Conservation (phyloP, 2,329 filamentous ascomycete species). For the Podosphaera fusca region DNA sequence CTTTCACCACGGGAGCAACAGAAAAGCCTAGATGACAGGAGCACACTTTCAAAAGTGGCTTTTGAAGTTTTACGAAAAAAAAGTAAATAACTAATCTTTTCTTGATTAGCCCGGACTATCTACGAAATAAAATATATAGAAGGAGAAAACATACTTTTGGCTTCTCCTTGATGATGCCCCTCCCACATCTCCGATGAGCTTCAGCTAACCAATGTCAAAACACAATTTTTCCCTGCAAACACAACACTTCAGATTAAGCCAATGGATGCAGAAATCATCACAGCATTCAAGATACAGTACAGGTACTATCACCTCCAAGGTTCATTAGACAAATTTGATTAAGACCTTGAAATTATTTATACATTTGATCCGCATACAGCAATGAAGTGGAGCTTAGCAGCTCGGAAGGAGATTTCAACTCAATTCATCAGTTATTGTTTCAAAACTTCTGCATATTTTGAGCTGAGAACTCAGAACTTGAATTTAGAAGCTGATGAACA, state of each 20-base stretch:
- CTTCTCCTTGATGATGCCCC: not conserved
- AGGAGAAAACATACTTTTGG: not conserved
- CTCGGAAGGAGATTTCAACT: not conserved
- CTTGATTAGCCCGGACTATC: not conserved
- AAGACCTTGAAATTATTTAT: not conserved
- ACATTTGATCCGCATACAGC: not conserved
- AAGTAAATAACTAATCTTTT: not conserved
- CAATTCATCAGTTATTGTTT: not conserved
- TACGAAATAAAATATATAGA: not conserved
- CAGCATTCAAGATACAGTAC: not conserved
- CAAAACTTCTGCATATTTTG: not conserved
- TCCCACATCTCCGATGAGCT: not conserved
- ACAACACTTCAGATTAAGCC: not conserved
- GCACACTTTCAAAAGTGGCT: not conserved
- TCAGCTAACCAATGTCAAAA: not conserved
- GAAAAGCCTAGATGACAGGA: not conserved
- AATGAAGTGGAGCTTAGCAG: not conserved
- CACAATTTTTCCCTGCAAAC: not conserved
- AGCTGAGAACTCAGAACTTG: conserved; percentile 17
- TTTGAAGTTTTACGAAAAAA: not conserved
- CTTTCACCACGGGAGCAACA: not conserved
- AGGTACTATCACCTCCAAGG: not conserved
- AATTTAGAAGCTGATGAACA: conserved; percentile 20
- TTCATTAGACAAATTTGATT: not conserved
- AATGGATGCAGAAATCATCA: not conserved